These are phyloP conservation scores for Strobilomyces dryophilus DNA, from an alignment of 768 basidiomycete species.

Conservation along the genomic window DNA sequence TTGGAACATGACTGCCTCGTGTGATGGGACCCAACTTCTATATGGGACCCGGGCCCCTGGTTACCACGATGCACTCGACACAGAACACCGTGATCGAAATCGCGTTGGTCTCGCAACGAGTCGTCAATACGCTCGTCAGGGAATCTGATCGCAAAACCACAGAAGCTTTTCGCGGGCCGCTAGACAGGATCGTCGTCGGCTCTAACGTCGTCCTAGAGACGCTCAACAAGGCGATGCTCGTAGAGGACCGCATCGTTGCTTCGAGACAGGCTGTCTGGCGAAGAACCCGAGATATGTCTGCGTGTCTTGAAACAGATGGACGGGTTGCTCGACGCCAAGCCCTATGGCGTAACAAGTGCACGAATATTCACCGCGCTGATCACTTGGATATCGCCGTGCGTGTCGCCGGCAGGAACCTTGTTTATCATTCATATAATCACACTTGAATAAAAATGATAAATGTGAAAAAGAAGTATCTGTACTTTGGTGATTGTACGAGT, in stretches of 20 bases:
- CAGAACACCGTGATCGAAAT: neutral
- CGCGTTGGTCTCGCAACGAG: constrained; percentile 1
- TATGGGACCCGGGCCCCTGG: neutral
- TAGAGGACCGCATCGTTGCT: neutral
- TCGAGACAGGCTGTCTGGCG: constrained; percentile 2
- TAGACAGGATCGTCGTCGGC: constrained; percentile 2
- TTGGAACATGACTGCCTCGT: neutral
- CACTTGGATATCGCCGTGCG: too few relatives aligned
- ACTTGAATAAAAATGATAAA: too few relatives aligned
- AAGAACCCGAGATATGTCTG: constrained; percentile 4
- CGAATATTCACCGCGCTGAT: too few relatives aligned
- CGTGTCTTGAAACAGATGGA: constrained; percentile 10
- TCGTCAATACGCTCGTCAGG: neutral
- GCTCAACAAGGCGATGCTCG: neutral
- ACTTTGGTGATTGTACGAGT: too few relatives aligned
- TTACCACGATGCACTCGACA: neutral
- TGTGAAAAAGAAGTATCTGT: too few relatives aligned
- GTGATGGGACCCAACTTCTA: neutral
- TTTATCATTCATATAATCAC: too few relatives aligned
- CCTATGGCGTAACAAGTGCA: neutral
- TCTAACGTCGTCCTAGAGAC: constrained; percentile 5
- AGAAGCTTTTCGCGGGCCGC: neutral
- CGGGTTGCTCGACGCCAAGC: neutral
- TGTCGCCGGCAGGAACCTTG: too few relatives aligned
- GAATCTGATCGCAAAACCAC: neutral